Base-by-base conservation (phyloP, 2,329 filamentous ascomycete genomes). In the Sporothrix variecibatus region DNA sequence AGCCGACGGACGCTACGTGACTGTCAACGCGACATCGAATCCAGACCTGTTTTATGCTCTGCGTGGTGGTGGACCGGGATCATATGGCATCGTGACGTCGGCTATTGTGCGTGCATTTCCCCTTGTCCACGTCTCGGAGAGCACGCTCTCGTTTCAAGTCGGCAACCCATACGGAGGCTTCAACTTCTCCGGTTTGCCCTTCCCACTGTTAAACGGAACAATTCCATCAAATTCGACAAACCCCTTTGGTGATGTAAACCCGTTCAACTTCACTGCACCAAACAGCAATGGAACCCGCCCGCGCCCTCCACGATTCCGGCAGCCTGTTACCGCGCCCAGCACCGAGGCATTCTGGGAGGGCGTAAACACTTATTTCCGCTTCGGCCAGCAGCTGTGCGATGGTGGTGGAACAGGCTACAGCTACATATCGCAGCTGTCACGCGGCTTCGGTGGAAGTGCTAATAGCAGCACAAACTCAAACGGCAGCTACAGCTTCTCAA, bases 31-130 rank as follows among this genome's bases (percentile, higher is more conserved):
- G 17, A n/a, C 26, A 8, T 26, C 12, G 34, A 86, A 89, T 74
- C 76, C 81, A 0, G 88, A 90, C 72, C 80, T 90, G 2, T 90
- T 88, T 80, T 90, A 87, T 84, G 88, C 88, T 2, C 79, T 89
- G 3, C 81, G 84, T 56, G 87, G 87, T 12, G 87, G 88, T 1
- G 87, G 88, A 79, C 73, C 81, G 72, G 74, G 73, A 11, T 72
- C 75, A 26, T 77, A 75, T 49, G 76, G 75, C 34, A 71, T 77
- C 69, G 75, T 77, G 12, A 77, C 76, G 9, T 76, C 76, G 17
- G 75, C 72, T 9, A 56, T 76, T 38, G 75, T 77, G 23, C 75
- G 76, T 9, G 75, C 76, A 6, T 75, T 75, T 31, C 74, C 76
- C 1, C 49, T 75, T 11, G 65, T 76, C 4, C 53, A 76, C 9